These are phyloP conservation scores for Priceomyces fermenticarens DNA, from an alignment of 805 yeast genomes.

Conservation along the genomic window DNA sequence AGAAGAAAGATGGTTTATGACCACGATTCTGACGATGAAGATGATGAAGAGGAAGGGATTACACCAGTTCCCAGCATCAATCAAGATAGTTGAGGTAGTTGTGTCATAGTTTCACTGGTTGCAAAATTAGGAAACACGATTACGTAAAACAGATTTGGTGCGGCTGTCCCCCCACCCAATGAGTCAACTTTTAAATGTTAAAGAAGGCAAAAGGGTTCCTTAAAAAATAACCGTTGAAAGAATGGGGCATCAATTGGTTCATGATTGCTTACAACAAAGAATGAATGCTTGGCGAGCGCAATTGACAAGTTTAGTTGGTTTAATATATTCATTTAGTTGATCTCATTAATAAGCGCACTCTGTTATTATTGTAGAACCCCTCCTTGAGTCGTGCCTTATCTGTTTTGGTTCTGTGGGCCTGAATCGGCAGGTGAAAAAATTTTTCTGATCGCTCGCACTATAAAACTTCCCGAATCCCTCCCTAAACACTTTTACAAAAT, in stretches of 20 bases:
- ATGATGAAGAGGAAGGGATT: constrained; percentile 29
- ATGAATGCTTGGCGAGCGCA: no score
- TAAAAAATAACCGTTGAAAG: no score
- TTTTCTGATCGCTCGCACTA: neutral
- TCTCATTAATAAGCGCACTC: no score
- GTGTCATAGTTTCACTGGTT: neutral
- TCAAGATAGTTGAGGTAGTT: neutral
- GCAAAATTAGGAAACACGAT: no score
- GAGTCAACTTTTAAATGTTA: no score
- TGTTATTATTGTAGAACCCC: no score
- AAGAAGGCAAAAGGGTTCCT: no score
- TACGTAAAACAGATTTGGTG: neutral
- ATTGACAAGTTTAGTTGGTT: no score
- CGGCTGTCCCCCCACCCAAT: neutral
- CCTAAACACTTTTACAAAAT: neutral
- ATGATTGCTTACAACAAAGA: no score
- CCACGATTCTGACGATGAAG: constrained; percentile 30
- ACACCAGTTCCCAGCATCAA: constrained; percentile 2
- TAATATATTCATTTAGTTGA: no score
- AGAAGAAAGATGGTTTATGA: constrained; percentile 44
- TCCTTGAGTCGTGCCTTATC: no score
- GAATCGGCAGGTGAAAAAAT: constrained; percentile 4
- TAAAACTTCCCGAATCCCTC: constrained; percentile 1
- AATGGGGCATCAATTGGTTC: no score
- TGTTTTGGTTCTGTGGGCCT: neutral